These are phyloP conservation scores for Takashimella tepidaria DNA, from an alignment of 1,284 basidiomycete species.

Conservation along the genomic window DNA sequence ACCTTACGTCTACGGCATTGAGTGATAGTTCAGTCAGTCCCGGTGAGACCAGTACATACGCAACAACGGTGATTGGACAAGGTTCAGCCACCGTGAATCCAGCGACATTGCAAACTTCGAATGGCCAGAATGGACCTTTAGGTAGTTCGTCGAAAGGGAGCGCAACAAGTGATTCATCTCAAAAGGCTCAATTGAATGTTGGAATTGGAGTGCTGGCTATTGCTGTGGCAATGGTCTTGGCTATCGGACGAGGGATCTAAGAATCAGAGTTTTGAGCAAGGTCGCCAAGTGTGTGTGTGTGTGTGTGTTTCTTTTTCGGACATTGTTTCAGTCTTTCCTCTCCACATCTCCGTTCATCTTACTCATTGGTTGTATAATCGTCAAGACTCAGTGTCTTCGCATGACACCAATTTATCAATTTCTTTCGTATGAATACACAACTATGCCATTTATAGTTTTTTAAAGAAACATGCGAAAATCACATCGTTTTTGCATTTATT, in stretches of 20 bases:
- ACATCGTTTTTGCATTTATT: no score
- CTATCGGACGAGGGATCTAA: background rate
- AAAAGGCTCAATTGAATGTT: background rate
- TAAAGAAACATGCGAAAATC: no score
- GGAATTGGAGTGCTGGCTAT: slow-evolving; percentile 2
- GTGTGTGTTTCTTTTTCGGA: no score
- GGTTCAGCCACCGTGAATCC: slow-evolving; percentile 41
- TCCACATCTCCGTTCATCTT: no score
- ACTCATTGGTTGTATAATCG: no score
- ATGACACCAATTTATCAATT: no score
- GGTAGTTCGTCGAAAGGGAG: background rate
- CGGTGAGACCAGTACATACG: slow-evolving; percentile 52
- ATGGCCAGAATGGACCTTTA: slow-evolving; percentile 37
- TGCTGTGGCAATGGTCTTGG: slow-evolving; percentile 1
- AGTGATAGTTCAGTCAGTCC: slow-evolving; percentile 45
- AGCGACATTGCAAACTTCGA: slow-evolving; percentile 41
- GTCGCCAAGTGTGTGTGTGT: no score
- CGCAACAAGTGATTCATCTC: background rate
- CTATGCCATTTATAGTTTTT: no score
- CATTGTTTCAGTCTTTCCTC: no score
- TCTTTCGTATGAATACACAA: no score
- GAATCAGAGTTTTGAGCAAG: no score
- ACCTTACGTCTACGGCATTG: slow-evolving; percentile 55
- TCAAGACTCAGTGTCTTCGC: no score
- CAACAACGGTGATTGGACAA: slow-evolving; percentile 49